A percentile compares a stretch with the other conserved stretches of the same genome.
Evolutionary conservation across 768 basidiomycete species (phyloP).

Genomic region (Leccinum uliginosum): DNA sequence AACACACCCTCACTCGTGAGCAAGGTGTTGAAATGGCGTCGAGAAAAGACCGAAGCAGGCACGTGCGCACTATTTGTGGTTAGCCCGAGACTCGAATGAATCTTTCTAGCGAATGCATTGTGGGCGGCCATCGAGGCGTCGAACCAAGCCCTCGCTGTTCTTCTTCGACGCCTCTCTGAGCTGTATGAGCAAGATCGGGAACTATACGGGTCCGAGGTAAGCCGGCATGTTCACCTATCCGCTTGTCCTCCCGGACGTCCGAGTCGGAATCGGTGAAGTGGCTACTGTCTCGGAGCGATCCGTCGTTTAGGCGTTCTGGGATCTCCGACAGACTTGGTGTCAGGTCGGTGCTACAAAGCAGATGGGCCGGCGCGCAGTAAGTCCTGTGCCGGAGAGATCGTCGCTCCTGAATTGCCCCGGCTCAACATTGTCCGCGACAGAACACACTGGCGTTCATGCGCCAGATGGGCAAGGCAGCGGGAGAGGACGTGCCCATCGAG

Average conservation of each 20-base stretch:
- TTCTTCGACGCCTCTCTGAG: conserved; percentile 47
- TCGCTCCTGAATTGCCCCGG: background rate
- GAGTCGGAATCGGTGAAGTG: conserved; percentile 38
- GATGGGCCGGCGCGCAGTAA: no score
- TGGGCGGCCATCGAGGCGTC: conserved; percentile 63
- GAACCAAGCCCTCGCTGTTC: conserved; percentile 56
- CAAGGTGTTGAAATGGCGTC: conserved; percentile 87
- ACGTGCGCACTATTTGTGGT: background rate
- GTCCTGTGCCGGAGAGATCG: background rate
- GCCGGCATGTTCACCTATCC: conserved; percentile 27
- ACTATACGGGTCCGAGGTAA: conserved; percentile 51
- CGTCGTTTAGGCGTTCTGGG: conserved; percentile 53
- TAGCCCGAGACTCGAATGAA: background rate
- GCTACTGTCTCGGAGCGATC: conserved; percentile 25
- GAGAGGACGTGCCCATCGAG: conserved; percentile 78
- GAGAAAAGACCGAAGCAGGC: conserved; percentile 58
- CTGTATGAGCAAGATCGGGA: conserved; percentile 44
- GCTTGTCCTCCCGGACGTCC: background rate
- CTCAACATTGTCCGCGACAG: conserved; percentile 34
- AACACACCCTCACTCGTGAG: conserved; percentile 93
- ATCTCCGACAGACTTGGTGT: conserved; percentile 50
- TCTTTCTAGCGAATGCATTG: conserved; percentile 48
- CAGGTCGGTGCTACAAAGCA: no score
- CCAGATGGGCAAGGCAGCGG: conserved; percentile 69
- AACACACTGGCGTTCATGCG: conserved; percentile 79